These are phyloP conservation scores for Tricholoma matsutake DNA, from an alignment of 768 basidiomycete genomes.

Conservation along the genomic window DNA sequence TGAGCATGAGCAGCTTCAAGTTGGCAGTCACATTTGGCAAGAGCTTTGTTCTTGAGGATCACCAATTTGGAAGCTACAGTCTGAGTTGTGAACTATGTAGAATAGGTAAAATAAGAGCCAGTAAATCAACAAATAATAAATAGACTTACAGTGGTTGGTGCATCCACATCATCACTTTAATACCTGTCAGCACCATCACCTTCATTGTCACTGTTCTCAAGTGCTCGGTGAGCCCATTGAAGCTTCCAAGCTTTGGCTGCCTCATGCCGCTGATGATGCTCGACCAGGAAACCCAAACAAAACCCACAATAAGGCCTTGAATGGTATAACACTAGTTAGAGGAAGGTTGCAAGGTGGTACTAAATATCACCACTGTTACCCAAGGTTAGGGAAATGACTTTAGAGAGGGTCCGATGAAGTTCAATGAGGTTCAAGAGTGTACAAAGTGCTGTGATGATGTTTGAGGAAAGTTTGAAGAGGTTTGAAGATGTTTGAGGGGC, in stretches of 20 bases:
- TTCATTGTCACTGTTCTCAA: background rate
- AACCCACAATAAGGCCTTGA: no score
- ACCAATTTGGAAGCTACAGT: background rate
- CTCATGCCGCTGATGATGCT: no score
- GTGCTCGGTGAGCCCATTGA: background rate
- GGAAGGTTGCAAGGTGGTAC: no score
- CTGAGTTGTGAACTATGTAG: background rate
- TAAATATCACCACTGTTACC: no score
- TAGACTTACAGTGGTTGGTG: background rate
- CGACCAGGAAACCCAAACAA: no score
- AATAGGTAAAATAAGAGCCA: background rate
- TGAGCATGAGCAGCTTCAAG: background rate
- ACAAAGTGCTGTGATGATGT: no score
- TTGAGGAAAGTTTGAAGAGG: no score
- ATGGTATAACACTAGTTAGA: no score
- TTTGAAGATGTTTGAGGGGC: no score
- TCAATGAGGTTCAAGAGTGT: no score
- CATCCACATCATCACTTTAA: background rate
- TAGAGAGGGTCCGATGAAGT: no score
- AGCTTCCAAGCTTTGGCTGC: background rate
- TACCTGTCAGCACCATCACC: background rate
- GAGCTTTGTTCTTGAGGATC: conserved; percentile 8
- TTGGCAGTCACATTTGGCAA: conserved; percentile 2
- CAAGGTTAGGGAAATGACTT: no score
- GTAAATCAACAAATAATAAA: background rate